Evolutionary conservation across 2,329 filamentous ascomycete species (phyloP).

Genomic region (Penicillium hesseltinei): DNA sequence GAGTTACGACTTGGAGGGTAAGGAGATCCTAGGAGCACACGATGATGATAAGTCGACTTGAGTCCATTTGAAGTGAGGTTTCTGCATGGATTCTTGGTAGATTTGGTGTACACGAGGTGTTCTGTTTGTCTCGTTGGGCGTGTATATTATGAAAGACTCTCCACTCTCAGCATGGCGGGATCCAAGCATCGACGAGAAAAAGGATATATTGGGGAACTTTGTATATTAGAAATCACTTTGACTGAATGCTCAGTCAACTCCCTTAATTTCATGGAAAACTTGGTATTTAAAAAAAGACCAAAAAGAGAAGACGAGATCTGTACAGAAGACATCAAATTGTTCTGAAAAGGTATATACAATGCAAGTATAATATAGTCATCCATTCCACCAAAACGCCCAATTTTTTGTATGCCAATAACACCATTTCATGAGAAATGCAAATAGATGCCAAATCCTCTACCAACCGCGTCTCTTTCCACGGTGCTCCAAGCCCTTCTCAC

Average conservation of each 20-base stretch:
- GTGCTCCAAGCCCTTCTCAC: conserved; percentile 72
- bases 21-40: conserved; percentile 7
- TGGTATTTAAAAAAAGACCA: not conserved
- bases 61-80: not conserved
- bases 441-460: conserved; percentile 40
- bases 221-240: conserved; percentile 11
- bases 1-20: conserved; percentile 16
- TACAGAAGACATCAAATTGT: conserved; percentile 23
- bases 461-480: conserved; percentile 70
- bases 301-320: not conserved
- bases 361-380: conserved; percentile 9
- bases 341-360: conserved; percentile 26
- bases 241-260: not conserved
- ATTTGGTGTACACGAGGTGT: conserved; percentile 5
- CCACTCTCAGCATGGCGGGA: conserved; percentile 27
- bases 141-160: conserved; percentile 18
- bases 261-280: not conserved
- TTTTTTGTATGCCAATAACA: conserved; percentile 25
- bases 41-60: conserved; percentile 10
- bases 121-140: not conserved
- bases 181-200: conserved; percentile 20
- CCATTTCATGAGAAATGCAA: conserved; percentile 19
- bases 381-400: conserved; percentile 22
- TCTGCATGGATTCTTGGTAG: not conserved
- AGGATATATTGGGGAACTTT: conserved; percentile 5